phyloP scores from a whole-genome alignment of 805 yeast genomes.

The Sugiyamaella mastotermitis region DNA sequence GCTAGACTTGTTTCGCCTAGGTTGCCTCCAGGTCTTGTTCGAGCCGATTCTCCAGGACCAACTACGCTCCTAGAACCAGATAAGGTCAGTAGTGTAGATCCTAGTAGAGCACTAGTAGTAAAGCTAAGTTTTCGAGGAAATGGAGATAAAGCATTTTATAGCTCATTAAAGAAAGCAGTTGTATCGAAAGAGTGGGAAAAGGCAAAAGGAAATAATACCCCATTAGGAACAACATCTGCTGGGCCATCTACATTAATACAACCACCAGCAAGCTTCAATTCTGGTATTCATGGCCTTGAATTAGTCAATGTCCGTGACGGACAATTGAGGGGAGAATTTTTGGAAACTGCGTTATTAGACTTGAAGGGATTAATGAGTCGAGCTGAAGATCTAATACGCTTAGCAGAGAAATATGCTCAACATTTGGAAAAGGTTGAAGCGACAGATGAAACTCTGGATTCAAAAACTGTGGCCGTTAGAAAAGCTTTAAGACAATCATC shows the following conservation, averaged over 20 bases:
- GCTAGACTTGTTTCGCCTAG: constrained; percentile 36
- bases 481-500: constrained; percentile 31
- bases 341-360: constrained; percentile 69
- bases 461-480: constrained; percentile 26
- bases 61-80: constrained; percentile 11
- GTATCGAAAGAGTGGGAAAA: constrained; percentile 45
- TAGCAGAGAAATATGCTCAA: constrained; percentile 38
- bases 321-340: constrained; percentile 51
- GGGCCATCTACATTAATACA: not conserved
- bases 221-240: constrained; percentile 1
- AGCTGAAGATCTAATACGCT: constrained; percentile 61
- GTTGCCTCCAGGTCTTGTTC: constrained; percentile 21
- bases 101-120: constrained; percentile 24
- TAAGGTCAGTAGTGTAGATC: constrained; percentile 7
- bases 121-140: constrained; percentile 73
- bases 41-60: constrained; percentile 20
- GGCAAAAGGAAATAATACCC: not conserved
- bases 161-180: constrained; percentile 39
- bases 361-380: constrained; percentile 69
- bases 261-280: not conserved
- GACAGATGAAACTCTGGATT: constrained; percentile 2
- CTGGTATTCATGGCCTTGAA: constrained; percentile 63
- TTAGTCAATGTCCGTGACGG: constrained; percentile 48
- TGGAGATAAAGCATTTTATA: constrained; percentile 53
- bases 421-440: constrained; percentile 21